Evolutionary conservation across 2,329 filamentous ascomycete genomes (phyloP).

Genomic region (Beauveria australis): DNA sequence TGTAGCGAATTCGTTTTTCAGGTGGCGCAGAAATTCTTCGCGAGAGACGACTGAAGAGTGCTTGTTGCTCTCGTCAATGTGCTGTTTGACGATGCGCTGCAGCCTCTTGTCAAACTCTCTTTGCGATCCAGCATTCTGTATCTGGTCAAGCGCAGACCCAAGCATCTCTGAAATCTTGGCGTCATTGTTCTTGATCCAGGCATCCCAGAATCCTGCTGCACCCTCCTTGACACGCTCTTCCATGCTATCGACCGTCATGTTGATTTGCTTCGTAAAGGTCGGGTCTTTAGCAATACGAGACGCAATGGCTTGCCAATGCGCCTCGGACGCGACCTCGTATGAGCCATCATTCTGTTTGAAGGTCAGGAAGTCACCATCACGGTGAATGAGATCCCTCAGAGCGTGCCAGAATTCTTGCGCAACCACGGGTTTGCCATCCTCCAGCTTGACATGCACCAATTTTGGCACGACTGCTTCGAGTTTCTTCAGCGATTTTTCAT

Average conservation of each 20-base stretch:
- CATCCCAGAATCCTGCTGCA: conserved; percentile 37
- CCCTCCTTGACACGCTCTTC: conserved; percentile 17
- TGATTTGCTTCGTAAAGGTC: conserved; percentile 21
- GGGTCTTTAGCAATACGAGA: conserved; percentile 31
- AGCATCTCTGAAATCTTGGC: conserved; percentile 26
- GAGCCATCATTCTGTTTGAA: conserved; percentile 32
- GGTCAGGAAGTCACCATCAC: conserved; percentile 39
- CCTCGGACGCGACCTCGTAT: conserved; percentile 33
- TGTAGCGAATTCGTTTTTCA: conserved; percentile 30
- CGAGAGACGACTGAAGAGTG: conserved; percentile 34
- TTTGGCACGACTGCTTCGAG: conserved; percentile 46
- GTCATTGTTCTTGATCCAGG: conserved; percentile 45
- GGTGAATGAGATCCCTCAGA: conserved; percentile 44
- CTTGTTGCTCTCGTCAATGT: conserved; percentile 23
- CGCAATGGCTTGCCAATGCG: conserved; percentile 39
- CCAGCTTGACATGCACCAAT: conserved; percentile 45
- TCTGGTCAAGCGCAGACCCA: conserved; percentile 25
- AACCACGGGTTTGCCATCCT: conserved; percentile 45
- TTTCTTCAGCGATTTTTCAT: conserved; percentile 31
- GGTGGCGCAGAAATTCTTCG: conserved; percentile 39
- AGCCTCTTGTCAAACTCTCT: conserved; percentile 28
- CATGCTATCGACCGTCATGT: conserved; percentile 18
- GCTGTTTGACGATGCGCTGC: conserved; percentile 28
- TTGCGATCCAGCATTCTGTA: conserved; percentile 25
- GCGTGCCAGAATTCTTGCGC: conserved; percentile 58